Conservation (phyloP, 2,329 filamentous ascomycete genomes). For the Exophiala sp. region DNA sequence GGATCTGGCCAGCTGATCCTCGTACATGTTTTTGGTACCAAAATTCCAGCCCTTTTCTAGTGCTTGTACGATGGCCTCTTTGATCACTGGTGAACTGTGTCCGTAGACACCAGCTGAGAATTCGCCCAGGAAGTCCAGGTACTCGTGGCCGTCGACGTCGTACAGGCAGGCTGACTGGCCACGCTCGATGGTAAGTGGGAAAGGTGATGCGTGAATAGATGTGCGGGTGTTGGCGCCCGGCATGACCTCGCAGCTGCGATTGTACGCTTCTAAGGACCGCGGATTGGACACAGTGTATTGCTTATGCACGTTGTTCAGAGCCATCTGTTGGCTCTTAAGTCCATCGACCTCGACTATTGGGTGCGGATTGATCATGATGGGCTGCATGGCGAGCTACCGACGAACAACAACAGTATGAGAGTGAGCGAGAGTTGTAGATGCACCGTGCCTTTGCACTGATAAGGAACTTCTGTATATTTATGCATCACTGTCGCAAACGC, state of each 20-base stretch:
- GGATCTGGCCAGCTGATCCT: background rate
- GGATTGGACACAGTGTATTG: slow-evolving; percentile 2
- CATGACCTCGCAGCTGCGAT: slow-evolving; percentile 2
- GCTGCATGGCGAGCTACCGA: too few species aligned
- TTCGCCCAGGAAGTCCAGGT: slow-evolving; percentile 1
- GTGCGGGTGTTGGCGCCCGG: background rate
- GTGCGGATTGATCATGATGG: background rate
- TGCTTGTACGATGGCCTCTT: background rate
- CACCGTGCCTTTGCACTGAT: too few species aligned
- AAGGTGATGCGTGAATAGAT: background rate
- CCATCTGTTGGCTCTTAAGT: background rate
- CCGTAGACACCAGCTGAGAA: slow-evolving; percentile 1
- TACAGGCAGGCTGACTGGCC: background rate
- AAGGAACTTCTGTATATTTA: too few species aligned
- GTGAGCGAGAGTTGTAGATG: too few species aligned
- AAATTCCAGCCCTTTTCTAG: background rate
- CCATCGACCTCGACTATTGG: background rate
- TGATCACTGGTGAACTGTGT: background rate
- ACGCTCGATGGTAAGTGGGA: background rate
- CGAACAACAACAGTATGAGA: too few species aligned
- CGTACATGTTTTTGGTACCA: background rate
- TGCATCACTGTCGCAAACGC: too few species aligned
- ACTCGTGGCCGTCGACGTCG: slow-evolving; percentile 2
- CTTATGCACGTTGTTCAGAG: background rate
- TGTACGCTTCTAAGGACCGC: slow-evolving; percentile 1